phyloP scores from a whole-genome alignment of 169 alveolate genomes.

The Ichthyophthirius multifiliis region DNA sequence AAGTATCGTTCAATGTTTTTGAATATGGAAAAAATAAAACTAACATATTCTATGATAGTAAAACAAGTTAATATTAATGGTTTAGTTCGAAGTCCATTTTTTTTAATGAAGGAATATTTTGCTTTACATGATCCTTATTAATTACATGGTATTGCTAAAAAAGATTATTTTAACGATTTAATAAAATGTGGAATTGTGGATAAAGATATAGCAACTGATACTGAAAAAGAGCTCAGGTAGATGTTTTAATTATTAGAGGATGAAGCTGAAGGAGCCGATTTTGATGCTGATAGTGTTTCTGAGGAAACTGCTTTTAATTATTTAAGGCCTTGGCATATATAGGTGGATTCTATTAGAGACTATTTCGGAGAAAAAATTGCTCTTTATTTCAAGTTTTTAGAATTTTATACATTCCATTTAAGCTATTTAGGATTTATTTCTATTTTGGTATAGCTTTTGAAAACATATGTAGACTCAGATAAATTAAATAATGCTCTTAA shows the following conservation, averaged over 20 bases:
- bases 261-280: slow-evolving; percentile 38
- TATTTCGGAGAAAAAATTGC: slow-evolving; percentile 43
- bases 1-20: slow-evolving; percentile 20
- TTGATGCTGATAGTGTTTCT: slow-evolving; percentile 30
- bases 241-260: slow-evolving; percentile 18
- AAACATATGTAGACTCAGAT: not conserved
- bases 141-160: not conserved
- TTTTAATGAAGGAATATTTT: not conserved
- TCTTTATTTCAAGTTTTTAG: slow-evolving; percentile 19
- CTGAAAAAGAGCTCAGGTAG: slow-evolving; percentile 2
- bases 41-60: slow-evolving; percentile 14
- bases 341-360: slow-evolving; percentile 21
- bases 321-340: slow-evolving; percentile 25
- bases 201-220: not conserved
- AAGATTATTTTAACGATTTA: not conserved
- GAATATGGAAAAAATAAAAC: slow-evolving; percentile 40
- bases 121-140: slow-evolving; percentile 7
- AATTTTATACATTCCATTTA: slow-evolving; percentile 18
- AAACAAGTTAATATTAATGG: slow-evolving; percentile 9
- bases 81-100: not conserved
- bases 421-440: slow-evolving; percentile 16
- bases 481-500: not conserved
- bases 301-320: slow-evolving; percentile 18
- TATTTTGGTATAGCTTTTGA: not conserved
- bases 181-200: not conserved